Percentiles rank a stretch among this genome's conserved stretches.
Conservation (phyloP, 352 stramenopile genomes). For the Labyrinthula sp. region DNA sequence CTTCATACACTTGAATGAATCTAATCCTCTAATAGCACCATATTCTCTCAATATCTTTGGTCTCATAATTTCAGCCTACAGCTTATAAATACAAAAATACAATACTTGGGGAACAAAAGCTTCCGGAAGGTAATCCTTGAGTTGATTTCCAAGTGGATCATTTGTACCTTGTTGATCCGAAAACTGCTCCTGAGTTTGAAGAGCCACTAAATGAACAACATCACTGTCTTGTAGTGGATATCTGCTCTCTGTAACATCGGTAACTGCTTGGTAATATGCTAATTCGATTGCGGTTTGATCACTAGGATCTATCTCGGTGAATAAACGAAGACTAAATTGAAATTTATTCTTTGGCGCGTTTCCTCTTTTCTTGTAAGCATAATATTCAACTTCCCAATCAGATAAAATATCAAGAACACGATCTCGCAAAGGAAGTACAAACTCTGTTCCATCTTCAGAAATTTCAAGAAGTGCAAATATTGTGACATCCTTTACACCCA, state of each 20-base stretch:
- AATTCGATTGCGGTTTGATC: constrained; percentile 42
- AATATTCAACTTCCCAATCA: constrained; percentile 47
- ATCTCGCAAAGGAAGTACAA: constrained; percentile 42
- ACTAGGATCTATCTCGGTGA: constrained; percentile 44
- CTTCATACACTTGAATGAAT: constrained; percentile 36
- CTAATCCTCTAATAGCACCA: constrained; percentile 36
- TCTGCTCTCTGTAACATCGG: constrained; percentile 41
- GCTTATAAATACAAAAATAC: too few relatives aligned
- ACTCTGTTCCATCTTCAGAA: constrained; percentile 39
- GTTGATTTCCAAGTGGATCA: too few relatives aligned
- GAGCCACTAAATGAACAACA: constrained; percentile 41
- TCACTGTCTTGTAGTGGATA: constrained; percentile 44
- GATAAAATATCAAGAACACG: constrained; percentile 48
- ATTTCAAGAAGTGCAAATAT: constrained; percentile 48
- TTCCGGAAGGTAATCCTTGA: too few relatives aligned
- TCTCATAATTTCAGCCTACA: too few relatives aligned
- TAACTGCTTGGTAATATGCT: constrained; percentile 48
- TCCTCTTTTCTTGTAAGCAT: constrained; percentile 33
- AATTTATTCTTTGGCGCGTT: constrained; percentile 33
- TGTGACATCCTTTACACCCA: constrained; percentile 37
- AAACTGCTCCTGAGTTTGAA: constrained; percentile 46
- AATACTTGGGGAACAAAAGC: too few relatives aligned
- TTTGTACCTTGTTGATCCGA: too few relatives aligned
- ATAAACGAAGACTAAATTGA: constrained; percentile 49
- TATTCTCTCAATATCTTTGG: too few relatives aligned